Evolutionary conservation across 352 stramenopile species (phyloP), one percentile per base, ranked within the genome.

Genomic region (Phytophthora lateralis): DNA sequence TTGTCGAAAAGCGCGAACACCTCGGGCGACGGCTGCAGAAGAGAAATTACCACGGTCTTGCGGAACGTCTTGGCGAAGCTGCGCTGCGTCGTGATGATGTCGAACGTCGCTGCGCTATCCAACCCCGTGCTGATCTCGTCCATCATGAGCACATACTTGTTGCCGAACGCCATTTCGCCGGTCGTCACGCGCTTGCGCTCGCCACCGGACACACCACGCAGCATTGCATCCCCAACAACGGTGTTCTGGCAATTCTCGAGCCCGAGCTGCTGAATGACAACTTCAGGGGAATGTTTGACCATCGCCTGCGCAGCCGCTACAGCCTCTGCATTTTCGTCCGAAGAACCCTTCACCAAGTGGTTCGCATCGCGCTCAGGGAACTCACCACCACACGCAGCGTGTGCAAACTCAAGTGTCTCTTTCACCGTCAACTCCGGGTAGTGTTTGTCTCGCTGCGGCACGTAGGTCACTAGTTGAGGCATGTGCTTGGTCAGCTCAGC

Each of bases 121-220:
- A 98, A 75, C 7, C 94, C 94, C 29, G 90, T 98, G 44, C 73
- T 91, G 62, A 98, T 97, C 71, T 96, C 85, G 70, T 98, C 92
- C 59, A 82, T 80, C 39, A 91, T 80, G 10, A 78, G 44, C 14
- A 97, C 76, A 20, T 64, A 75, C 57, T 77, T 72, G 35, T 70
- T 63, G 20, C 71, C 70, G 41, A 90, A 80, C 27, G 91, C 66
- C 78, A 98, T 98, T 75, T 88, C 73, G 37, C 77, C 80, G 1
- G 62, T 78, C 12, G 80, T 89, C 53, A 89, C 76, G 38, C 81
- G 76, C 68, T 85, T 86, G 26, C 78, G 68, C 29, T 90, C 76
- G 4, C 81, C 81, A 11, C 81, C 81, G 20, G 76, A 88, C 21
- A 90, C 72, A 17, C 81, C 81, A 12, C 80, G 73, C 4, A 63